Base-by-base conservation (phyloP, 306 rosid genomes). In the Prunus fruticosa region DNA sequence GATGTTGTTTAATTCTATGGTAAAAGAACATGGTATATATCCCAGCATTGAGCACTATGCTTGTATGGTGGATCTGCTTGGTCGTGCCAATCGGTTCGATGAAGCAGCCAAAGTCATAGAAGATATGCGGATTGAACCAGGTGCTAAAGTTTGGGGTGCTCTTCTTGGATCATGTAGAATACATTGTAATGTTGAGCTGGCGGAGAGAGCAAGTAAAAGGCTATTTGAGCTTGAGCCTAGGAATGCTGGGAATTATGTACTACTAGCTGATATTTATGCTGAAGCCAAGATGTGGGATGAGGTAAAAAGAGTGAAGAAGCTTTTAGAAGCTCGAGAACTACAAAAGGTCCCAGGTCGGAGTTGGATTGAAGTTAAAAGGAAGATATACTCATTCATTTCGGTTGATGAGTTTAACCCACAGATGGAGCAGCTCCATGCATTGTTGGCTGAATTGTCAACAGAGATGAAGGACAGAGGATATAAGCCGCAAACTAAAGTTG, bases 51-150 rank as follows among this genome's bases (percentile, higher is more conserved):
- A 92, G 88, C 97, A 92, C 72, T 90, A 92, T 84, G 92, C 97
- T 80, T 89, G 93, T 82, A 86, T 94, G 93, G 98, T 94, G 75
- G 98, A 94, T 84, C 94, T 94, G 81, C 95, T 92, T 45, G 97
- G 98, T 20, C 91, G 96, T 46, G 96, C 98, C 66, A 94, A 94
- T 76, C 84, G 75, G 75, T 86, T 94, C 8, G 91, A 90, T 53
- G 96, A 92, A 84, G 98, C 98, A 72, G 87, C 89, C 66, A 84
- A 87, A 79, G 58, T 94, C 71, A 82, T 94, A 38, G 96, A 94
- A 49, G 83, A 82, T 76, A 89, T 93, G 94, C 83, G 82, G 71
- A 84, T 82, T 19, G 93, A 90, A 71, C 97, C 97, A 54, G 96
- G 94, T 75, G 90, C 90, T 1, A 81, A 86, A 46, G 97, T 93